Evolutionary conservation across 1,139 yeast genomes (phyloP), one percentile per base, ranked within the genome.

Genomic region (Magnusiomyces tetraspermus): DNA sequence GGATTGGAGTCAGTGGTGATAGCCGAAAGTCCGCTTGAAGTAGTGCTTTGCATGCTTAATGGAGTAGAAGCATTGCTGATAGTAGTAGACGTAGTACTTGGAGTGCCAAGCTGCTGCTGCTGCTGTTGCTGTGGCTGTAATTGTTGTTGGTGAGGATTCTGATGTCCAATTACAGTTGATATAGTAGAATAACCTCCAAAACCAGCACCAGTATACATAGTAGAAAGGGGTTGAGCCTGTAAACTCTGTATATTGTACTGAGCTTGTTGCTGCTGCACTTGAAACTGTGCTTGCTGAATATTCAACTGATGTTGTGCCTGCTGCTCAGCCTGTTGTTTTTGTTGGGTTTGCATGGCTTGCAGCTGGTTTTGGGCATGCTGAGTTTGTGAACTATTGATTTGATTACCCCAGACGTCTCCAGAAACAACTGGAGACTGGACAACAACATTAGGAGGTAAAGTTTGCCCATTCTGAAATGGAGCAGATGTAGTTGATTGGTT

Each of bases 121-220:
- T 59, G 63, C 45, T 56, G 59, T 28, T 53, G 19, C 54, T 56
- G 37, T 50, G 48, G 55, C 6, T 36, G 11, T 5, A 5, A 10
- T 36, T 46, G 57, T 46, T 56, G 56, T 47, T 59, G 62, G 40
- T 55, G 58, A 33, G 59, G 63, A 49, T 59, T 63, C 46, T 57
- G 62, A 22, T 58, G 52, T 37, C 49, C 58, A 50, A 56, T 61
- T 49, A 57, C 56, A 48, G 58, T 53, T 44, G 56, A 64, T 63
- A 60, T 60, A 54, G 63, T 63, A 61, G 56, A 46, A 33, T 76
- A 76, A 3, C 81, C 81, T 19, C 83, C 82, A 66, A 78, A 78
- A 0, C 84, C 84, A 44, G 74, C 73, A 11, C 84, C 84, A 17
- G 85, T 79, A 58, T 68, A 71, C 48, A 50, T 56, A 51, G 54